A percentile compares a stretch with the other conserved stretches of the same genome.
Evolutionary conservation across 1,139 yeast genomes (phyloP).

Genomic region (Candida neerlandica): DNA sequence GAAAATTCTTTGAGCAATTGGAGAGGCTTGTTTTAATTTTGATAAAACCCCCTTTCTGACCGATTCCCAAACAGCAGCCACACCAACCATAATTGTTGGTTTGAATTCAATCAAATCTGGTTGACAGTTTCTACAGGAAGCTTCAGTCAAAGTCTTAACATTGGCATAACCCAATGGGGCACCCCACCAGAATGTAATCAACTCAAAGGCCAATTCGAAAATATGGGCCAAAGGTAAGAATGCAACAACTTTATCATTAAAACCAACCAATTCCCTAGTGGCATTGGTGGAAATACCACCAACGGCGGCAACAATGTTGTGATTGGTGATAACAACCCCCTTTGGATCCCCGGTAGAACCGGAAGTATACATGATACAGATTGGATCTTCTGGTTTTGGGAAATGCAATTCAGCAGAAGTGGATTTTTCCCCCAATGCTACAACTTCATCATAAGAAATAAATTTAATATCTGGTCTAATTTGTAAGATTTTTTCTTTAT

Average conservation of each 20-base stretch:
- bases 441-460: constrained; percentile 64
- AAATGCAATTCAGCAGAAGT: constrained; percentile 40
- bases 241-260: constrained; percentile 73
- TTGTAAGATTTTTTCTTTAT: constrained; percentile 58
- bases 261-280: constrained; percentile 51
- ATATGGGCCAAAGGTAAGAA: constrained; percentile 96
- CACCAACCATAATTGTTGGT: constrained; percentile 97
- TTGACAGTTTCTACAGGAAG: constrained; percentile 77
- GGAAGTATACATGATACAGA: constrained; percentile 97
- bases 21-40: constrained; percentile 70
- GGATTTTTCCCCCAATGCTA: constrained; percentile 60
- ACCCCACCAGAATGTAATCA: constrained; percentile 86
- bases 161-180: constrained; percentile 85
- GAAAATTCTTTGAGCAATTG: constrained; percentile 74
- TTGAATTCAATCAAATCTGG: constrained; percentile 87
- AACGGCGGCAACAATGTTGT: constrained; percentile 77
- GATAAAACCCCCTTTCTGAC: constrained; percentile 89
- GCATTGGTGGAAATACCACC: constrained; percentile 79
- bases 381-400: constrained; percentile 73
- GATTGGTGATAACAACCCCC: constrained; percentile 87
- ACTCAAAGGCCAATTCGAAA: constrained; percentile 88
- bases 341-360: constrained; percentile 98
- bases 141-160: constrained; percentile 87
- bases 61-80: constrained; percentile 98
- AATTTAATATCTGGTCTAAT: constrained; percentile 78